These are phyloP conservation scores for Schizothecium vesticola DNA, from an alignment of 495 filamentous ascomycete genomes.

Conservation along the genomic window DNA sequence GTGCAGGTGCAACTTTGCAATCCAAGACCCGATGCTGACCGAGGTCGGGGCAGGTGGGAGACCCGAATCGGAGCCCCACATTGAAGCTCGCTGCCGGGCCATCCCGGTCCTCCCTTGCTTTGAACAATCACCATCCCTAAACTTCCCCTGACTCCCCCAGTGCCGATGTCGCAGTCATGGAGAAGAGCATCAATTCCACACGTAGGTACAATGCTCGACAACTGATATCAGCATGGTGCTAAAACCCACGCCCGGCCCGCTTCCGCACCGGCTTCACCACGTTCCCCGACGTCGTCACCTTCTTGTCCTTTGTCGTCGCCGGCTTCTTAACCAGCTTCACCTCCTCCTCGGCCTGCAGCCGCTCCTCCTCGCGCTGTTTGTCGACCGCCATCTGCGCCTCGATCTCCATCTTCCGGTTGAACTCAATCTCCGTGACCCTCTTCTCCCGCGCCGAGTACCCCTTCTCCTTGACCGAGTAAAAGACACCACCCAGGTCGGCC, in stretches of 20 bases:
- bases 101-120: not conserved
- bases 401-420: constrained; percentile 92
- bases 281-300: constrained; percentile 45
- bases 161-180: not conserved
- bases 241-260: constrained; percentile 28
- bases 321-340: constrained; percentile 44
- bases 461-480: constrained; percentile 97
- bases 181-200: not conserved
- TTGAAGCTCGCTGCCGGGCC: not conserved
- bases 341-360: constrained; percentile 42
- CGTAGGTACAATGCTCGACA: not conserved
- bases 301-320: constrained; percentile 41
- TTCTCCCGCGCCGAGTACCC: constrained; percentile 88
- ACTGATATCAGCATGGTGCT: not conserved
- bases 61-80: not conserved
- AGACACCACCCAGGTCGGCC: constrained; percentile 96
- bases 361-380: constrained; percentile 64
- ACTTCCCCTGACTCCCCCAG: not conserved
- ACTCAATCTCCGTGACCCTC: constrained; percentile 86
- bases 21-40: not conserved
- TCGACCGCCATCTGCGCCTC: constrained; percentile 90
- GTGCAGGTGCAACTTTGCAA: not conserved
- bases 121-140: not conserved
- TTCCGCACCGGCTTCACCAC: constrained; percentile 62
- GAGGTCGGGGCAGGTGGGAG: not conserved